Conservation (phyloP, 768 basidiomycete genomes). For the Tremella mesenterica region DNA sequence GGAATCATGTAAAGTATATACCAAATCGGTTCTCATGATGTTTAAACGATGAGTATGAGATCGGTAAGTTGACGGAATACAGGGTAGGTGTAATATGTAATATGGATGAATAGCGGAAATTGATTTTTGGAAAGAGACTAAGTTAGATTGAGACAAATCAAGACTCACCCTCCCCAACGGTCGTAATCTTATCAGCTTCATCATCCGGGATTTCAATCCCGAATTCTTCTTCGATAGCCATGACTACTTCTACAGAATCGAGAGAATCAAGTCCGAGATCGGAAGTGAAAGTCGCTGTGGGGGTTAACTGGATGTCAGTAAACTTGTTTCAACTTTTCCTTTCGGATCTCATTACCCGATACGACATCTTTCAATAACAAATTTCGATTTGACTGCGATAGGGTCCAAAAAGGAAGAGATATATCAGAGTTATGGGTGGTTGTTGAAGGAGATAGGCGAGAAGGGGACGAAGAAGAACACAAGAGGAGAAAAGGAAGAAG, state of each 20-base stretch:
- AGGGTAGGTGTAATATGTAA: too few species aligned
- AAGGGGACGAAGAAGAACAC: not conserved
- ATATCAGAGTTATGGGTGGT: too few species aligned
- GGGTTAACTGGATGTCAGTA: conserved; percentile 52
- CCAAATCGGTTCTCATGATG: too few species aligned
- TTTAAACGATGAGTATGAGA: too few species aligned
- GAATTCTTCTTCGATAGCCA: conserved; percentile 99
- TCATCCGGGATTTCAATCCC: conserved; percentile 94
- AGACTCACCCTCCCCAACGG: conserved; percentile 73
- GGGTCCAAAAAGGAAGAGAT: too few species aligned
- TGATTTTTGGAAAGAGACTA: not conserved
- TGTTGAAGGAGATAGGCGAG: too few species aligned
- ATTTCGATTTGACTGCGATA: not conserved
- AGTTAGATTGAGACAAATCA: not conserved
- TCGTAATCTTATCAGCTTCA: conserved; percentile 89
- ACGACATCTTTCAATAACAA: not conserved
- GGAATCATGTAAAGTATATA: not conserved
- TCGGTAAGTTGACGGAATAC: too few species aligned
- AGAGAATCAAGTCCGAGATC: conserved; percentile 91
- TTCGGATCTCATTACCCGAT: too few species aligned
- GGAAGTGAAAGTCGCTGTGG: conserved; percentile 59
- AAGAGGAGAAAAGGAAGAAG: not conserved
- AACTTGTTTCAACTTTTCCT: too few species aligned
- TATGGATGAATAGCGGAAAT: too few species aligned
- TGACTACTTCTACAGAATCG: conserved; percentile 95